A percentile compares a stretch with the other conserved stretches of the same genome.
phyloP scores from a whole-genome alignment of 805 yeast species.

The Pichia cabralensis region DNA sequence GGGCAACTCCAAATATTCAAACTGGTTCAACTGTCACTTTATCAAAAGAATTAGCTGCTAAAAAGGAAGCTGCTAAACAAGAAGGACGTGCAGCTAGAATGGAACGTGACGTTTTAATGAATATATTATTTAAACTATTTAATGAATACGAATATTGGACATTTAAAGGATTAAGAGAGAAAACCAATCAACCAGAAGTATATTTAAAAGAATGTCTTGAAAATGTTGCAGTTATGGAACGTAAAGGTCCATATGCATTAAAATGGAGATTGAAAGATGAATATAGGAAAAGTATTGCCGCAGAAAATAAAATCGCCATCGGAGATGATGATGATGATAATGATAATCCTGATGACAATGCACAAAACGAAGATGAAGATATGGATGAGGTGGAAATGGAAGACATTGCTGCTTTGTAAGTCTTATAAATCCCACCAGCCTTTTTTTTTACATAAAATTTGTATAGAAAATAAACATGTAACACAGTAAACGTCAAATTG shows the following conservation, averaged over 20 bases:
- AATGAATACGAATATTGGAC: slow-evolving; percentile 97
- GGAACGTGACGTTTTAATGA: slow-evolving; percentile 87
- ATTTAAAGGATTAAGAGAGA: slow-evolving; percentile 83
- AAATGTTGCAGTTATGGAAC: slow-evolving; percentile 77
- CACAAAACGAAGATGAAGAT: slow-evolving; percentile 49
- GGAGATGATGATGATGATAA: slow-evolving; percentile 38
- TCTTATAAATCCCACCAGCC: neutral
- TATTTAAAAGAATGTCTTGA: slow-evolving; percentile 87
- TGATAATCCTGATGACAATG: slow-evolving; percentile 24
- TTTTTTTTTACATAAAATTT: no score
- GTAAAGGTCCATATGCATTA: slow-evolving; percentile 92
- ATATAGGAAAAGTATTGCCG: slow-evolving; percentile 70
- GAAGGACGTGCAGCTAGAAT: slow-evolving; percentile 90
- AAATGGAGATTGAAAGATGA: slow-evolving; percentile 87
- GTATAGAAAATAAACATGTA: no score
- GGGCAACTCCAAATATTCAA: slow-evolving; percentile 74
- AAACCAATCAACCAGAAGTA: slow-evolving; percentile 92
- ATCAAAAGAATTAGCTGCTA: slow-evolving; percentile 43
- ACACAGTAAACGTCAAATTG: no score
- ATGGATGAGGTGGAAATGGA: slow-evolving; percentile 70
- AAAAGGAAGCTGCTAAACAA: slow-evolving; percentile 42
- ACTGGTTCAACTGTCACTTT: slow-evolving; percentile 60
- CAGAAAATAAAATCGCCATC: slow-evolving; percentile 55
- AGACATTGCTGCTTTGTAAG: slow-evolving; percentile 40
- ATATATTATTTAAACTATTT: slow-evolving; percentile 76